phyloP scores from a whole-genome alignment of 2,329 filamentous ascomycete genomes.

The Arachnomyces sp. region DNA sequence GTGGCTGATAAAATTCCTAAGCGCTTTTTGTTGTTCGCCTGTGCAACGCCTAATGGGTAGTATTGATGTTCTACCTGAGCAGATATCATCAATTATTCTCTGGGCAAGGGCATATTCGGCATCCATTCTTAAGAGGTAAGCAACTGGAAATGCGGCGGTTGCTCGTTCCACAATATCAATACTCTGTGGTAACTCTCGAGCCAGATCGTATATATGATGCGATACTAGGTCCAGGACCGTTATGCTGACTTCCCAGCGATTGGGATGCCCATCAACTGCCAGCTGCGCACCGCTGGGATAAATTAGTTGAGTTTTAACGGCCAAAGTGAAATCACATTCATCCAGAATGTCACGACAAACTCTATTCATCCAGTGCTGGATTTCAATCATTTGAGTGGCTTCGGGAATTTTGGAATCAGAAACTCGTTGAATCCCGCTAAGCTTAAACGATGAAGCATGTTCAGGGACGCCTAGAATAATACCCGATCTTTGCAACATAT shows the following conservation, averaged over 20 bases:
- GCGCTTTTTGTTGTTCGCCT: neutral
- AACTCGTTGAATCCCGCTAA: slow-evolving; percentile 44
- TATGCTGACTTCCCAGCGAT: slow-evolving; percentile 49
- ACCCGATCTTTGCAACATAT: slow-evolving; percentile 45
- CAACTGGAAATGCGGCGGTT: slow-evolving; percentile 45
- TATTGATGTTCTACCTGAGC: slow-evolving; percentile 20
- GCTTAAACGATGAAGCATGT: slow-evolving; percentile 55
- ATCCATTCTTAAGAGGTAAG: slow-evolving; percentile 48
- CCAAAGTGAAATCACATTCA: slow-evolving; percentile 59
- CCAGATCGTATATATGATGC: slow-evolving; percentile 7
- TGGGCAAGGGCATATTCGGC: slow-evolving; percentile 40
- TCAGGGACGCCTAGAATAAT: slow-evolving; percentile 57
- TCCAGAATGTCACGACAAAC: slow-evolving; percentile 53
- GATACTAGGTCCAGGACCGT: slow-evolving; percentile 26
- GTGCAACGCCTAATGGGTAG: slow-evolving; percentile 15
- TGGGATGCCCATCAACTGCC: slow-evolving; percentile 43
- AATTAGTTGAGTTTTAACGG: slow-evolving; percentile 53
- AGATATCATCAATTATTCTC: slow-evolving; percentile 37
- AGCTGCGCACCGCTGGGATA: slow-evolving; percentile 53
- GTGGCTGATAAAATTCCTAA: slow-evolving; percentile 11
- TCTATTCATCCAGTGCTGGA: slow-evolving; percentile 38
- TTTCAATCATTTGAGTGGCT: slow-evolving; percentile 24
- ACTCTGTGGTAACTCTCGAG: neutral
- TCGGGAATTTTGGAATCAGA: neutral
- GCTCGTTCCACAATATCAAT: slow-evolving; percentile 25